phyloP scores from a whole-genome alignment of 148 eudicot species.

The Chenopodium album region DNA sequence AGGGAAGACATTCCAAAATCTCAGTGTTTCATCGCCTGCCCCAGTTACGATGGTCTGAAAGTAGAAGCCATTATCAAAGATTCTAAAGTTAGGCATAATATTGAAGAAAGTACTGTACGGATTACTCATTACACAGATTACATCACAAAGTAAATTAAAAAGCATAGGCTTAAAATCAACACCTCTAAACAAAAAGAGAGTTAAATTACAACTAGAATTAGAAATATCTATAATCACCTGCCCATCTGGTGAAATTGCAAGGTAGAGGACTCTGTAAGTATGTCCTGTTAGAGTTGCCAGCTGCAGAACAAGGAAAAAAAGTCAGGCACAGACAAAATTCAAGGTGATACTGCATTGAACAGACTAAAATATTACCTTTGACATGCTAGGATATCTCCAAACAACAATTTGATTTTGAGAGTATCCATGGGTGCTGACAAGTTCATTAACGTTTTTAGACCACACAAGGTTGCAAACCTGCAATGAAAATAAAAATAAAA shows the following conservation, averaged over 20 bases:
- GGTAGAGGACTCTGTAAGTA: constrained; percentile 77
- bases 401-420: constrained; percentile 88
- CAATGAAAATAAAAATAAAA: constrained; percentile 1
- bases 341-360: neutral
- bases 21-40: constrained; percentile 94
- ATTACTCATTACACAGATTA: neutral
- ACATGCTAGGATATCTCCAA: constrained; percentile 92
- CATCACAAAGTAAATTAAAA: neutral
- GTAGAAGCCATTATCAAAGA: constrained; percentile 20
- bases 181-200: neutral
- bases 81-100: neutral
- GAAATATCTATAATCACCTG: constrained; percentile 45
- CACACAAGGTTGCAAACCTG: constrained; percentile 97
- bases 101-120: neutral
- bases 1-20: constrained; percentile 96
- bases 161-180: neutral
- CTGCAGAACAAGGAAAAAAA: constrained; percentile 32
- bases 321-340: neutral
- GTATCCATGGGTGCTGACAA: constrained; percentile 94
- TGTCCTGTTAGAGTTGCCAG: constrained; percentile 86
- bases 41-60: constrained; percentile 90
- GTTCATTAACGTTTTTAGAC: constrained; percentile 89
- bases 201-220: neutral
- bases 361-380: constrained; percentile 53
- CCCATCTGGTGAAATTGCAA: constrained; percentile 90